Evolutionary conservation across 2,329 filamentous ascomycete species (phyloP).

Genomic region (Huntiella savannae): DNA sequence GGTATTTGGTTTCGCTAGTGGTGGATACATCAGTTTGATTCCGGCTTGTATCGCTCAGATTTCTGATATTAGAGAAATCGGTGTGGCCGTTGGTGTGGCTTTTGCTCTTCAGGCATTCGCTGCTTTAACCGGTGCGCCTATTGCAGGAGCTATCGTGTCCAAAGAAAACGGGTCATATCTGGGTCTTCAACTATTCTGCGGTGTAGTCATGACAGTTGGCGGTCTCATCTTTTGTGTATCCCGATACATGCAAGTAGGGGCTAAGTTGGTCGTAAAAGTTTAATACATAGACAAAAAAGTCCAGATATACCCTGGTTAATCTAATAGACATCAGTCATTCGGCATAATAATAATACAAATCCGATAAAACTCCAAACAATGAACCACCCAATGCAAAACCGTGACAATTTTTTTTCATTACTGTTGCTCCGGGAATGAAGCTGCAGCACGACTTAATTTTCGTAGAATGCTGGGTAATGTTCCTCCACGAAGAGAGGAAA

Average conservation of each 20-base stretch:
- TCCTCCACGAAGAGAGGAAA: conserved; percentile 20
- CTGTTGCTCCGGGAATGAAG: conserved; percentile 17
- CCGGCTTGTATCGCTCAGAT: conserved; percentile 52
- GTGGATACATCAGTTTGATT: conserved; percentile 43
- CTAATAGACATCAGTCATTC: background rate
- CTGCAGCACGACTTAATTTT: conserved; percentile 19
- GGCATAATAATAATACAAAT: background rate
- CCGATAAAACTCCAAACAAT: too few species aligned
- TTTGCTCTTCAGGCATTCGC: conserved; percentile 45
- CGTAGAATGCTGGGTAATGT: conserved; percentile 20
- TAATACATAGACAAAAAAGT: conserved; percentile 11
- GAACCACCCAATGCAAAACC: background rate
- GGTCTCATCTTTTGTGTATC: conserved; percentile 17
- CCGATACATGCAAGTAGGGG: conserved; percentile 20
- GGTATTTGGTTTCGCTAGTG: conserved; percentile 52
- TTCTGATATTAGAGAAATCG: conserved; percentile 49
- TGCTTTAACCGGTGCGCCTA: conserved; percentile 46
- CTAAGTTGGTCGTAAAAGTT: conserved; percentile 18
- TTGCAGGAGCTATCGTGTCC: conserved; percentile 42
- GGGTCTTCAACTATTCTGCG: conserved; percentile 46
- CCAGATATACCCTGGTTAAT: background rate
- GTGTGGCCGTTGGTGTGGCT: conserved; percentile 44
- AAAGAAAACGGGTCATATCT: conserved; percentile 33
- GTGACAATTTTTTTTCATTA: background rate
- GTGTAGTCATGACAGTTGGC: conserved; percentile 25